Evolutionary conservation across 202 grass and related monocot species (phyloP).

Genomic region (Elaeis oleifera): DNA sequence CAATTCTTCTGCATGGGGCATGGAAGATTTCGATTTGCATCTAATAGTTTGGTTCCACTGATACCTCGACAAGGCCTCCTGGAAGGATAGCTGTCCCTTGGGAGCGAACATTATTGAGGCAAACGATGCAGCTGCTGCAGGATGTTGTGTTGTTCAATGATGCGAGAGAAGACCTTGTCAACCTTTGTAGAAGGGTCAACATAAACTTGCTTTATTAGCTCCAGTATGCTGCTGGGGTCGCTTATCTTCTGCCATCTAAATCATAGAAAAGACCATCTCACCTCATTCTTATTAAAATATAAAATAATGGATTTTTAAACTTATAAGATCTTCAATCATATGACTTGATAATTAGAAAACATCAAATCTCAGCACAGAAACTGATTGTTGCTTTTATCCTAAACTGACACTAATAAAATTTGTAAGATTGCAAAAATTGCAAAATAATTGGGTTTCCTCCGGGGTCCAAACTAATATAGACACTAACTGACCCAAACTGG

Average conservation of each 20-base stretch:
- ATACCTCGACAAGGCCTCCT: slow-evolving; percentile 67
- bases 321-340: slow-evolving; percentile 3
- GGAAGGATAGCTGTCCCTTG: slow-evolving; percentile 58
- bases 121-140: slow-evolving; percentile 90
- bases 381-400: too few species aligned
- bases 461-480: too few species aligned
- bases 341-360: too few species aligned
- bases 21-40: too few species aligned
- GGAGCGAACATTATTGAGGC: slow-evolving; percentile 98
- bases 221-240: slow-evolving; percentile 67
- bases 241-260: slow-evolving; percentile 96
- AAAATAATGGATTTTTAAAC: background rate
- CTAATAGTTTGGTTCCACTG: background rate
- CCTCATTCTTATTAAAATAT: slow-evolving; percentile 1
- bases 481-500: too few species aligned
- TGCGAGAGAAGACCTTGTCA: slow-evolving; percentile 74
- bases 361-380: too few species aligned
- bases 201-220: slow-evolving; percentile 91
- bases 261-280: slow-evolving; percentile 23
- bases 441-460: too few species aligned
- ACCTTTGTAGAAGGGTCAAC: slow-evolving; percentile 84
- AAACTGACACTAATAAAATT: too few species aligned
- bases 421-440: too few species aligned
- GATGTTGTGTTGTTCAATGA: slow-evolving; percentile 86
- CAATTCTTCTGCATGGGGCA: background rate